Conservation (phyloP, 2,329 filamentous ascomycete species). For the Graphilbum sp. region DNA sequence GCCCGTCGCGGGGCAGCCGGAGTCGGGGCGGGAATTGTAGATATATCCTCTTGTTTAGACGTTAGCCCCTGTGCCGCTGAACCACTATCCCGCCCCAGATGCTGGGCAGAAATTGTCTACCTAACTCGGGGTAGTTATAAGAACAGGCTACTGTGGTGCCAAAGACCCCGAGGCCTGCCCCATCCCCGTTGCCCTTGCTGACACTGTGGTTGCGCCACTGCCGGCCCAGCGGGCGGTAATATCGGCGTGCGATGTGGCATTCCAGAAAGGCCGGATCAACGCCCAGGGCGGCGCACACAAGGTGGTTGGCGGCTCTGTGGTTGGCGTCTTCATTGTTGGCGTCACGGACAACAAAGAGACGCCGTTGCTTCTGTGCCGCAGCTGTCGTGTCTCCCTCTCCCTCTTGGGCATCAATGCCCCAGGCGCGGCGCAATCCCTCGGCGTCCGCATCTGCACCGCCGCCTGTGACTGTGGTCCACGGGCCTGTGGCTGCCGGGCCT, state of each 20-base stretch:
- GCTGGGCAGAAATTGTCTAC: too few relatives aligned
- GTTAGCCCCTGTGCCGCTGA: too few relatives aligned
- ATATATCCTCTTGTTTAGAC: not conserved
- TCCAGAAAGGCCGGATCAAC: conserved; percentile 17
- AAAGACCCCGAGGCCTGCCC: too few relatives aligned
- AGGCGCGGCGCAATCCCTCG: not conserved
- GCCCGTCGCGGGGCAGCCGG: not conserved
- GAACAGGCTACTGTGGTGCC: too few relatives aligned
- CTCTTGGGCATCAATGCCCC: too few relatives aligned
- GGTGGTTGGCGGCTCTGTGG: not conserved
- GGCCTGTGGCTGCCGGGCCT: too few relatives aligned
- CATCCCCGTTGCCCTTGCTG: too few relatives aligned
- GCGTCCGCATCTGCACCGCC: not conserved
- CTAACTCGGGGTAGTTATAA: too few relatives aligned
- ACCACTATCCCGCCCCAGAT: too few relatives aligned
- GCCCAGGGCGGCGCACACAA: conserved; percentile 7
- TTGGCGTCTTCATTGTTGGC: conserved; percentile 5
- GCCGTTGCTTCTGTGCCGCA: not conserved
- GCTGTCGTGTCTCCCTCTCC: not conserved
- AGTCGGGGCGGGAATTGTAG: not conserved
- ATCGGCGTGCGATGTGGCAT: conserved; percentile 14
- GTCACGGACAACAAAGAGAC: conserved; percentile 14
- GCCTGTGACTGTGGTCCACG: not conserved
- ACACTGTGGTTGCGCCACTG: not conserved
- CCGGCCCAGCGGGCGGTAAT: conserved; percentile 11